Base-by-base conservation (phyloP, 805 yeast species). In the Candida anglica region DNA sequence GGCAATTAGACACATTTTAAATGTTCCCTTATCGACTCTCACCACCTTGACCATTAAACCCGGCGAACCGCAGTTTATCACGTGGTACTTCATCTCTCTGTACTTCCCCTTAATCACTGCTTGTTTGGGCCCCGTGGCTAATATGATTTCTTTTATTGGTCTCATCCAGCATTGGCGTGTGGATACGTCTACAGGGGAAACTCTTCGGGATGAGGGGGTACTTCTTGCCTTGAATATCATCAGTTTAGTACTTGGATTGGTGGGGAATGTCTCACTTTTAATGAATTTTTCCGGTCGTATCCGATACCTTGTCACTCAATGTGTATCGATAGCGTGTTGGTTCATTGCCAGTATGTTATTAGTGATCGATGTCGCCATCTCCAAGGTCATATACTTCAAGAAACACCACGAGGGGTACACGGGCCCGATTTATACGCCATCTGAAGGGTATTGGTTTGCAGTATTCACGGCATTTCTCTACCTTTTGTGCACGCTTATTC, bases 371-470 rank as follows among this genome's bases (percentile, higher is more conserved):
- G 52, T 81, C 1, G 43, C 71, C 5, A 48, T 67, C 3, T 53
- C 73, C 6, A 52, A 64, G 29, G 39, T 38, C n/a, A 34, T 36
- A 3, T 47, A 47, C 24, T 35, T 38, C 28, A 48, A 44, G 15
- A n/a, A n/a, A n/a, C n/a, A n/a, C n/a, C n/a, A n/a, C n/a, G n/a
- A n/a, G n/a, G n/a, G n/a, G n/a, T n/a, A n/a, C n/a, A 22, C 28
- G 2, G 36, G 43, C 37, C 32, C 48, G 8, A 15, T 30, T 9
- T 59, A 60, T 33, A 28, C 49, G 27, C 36, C 36, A n/a, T 63
- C 86, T 0, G 81, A 76, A 42, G 95, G 94, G 2, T 87, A 74
- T 52, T 87, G 89, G 88, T 81, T 71, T 54, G 95, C 87, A 0
- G 74, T 75, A 0, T 58, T 81, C 39, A 84, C 95, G 0, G 69